phyloP scores from a whole-genome alignment of 202 grass and related monocot genomes.

The Panicum virgatum region DNA sequence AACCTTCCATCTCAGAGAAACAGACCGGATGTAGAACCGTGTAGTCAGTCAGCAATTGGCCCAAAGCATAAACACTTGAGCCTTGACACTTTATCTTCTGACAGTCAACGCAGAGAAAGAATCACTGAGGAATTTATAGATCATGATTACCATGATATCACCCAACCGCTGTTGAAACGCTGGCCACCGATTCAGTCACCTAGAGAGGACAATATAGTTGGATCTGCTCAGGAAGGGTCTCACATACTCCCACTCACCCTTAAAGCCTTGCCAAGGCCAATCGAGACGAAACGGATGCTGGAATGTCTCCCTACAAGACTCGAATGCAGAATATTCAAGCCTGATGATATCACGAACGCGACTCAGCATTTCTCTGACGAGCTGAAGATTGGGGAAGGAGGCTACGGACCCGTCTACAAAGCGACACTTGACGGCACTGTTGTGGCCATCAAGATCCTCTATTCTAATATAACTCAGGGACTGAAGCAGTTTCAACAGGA shows the following conservation, averaged over 20 bases:
- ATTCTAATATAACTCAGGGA: constrained; percentile 73
- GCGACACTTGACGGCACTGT: constrained; percentile 61
- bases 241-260: constrained; percentile 35
- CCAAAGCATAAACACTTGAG: constrained; percentile 33
- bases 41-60: constrained; percentile 32
- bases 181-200: constrained; percentile 44
- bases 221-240: constrained; percentile 15
- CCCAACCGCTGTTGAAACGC: constrained; percentile 34
- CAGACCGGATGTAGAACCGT: constrained; percentile 25
- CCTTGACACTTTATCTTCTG: constrained; percentile 33
- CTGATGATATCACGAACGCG: constrained; percentile 52
- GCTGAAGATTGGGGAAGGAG: constrained; percentile 81
- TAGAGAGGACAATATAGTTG: constrained; percentile 21
- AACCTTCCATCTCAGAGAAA: constrained; percentile 3
- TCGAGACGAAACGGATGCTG: constrained; percentile 63
- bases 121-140: constrained; percentile 38
- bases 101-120: constrained; percentile 33
- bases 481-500: constrained; percentile 86
- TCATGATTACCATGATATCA: constrained; percentile 12
- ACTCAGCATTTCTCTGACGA: constrained; percentile 55
- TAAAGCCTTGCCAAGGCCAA: constrained; percentile 45
- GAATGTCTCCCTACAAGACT: constrained; percentile 75
- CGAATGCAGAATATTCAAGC: constrained; percentile 52
- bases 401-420: constrained; percentile 88
- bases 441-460: constrained; percentile 76